A percentile compares a stretch with the other conserved stretches of the same genome.
phyloP scores from a whole-genome alignment of 164 flowering plant species.

The Magnolia sinica region DNA sequence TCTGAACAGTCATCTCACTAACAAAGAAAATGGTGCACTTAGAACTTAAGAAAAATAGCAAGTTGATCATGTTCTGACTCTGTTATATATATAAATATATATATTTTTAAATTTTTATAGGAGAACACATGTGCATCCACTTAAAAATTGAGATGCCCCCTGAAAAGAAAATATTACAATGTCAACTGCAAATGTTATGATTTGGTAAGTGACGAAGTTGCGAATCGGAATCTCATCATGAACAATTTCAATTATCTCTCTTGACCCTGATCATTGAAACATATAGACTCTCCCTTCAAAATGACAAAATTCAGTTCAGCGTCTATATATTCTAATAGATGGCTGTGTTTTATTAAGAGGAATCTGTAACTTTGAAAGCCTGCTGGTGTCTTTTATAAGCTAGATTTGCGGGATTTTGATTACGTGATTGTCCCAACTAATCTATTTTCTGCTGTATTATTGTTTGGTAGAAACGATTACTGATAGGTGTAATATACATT shows the following conservation, averaged over 20 bases:
- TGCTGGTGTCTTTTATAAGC: background rate
- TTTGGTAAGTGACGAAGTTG: background rate
- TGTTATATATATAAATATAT: background rate
- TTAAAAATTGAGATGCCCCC: background rate
- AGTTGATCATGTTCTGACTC: background rate
- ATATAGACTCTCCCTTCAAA: background rate
- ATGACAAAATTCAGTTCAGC: no score
- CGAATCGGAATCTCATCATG: background rate
- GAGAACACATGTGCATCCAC: background rate
- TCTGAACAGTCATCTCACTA: background rate
- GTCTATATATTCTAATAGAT: no score
- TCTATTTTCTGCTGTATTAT: background rate
- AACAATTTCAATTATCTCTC: background rate
- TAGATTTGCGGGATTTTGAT: background rate
- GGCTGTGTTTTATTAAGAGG: background rate
- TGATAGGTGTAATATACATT: no score
- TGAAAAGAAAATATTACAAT: background rate
- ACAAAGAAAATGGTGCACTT: background rate
- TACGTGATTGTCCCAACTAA: background rate
- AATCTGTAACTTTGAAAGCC: background rate
- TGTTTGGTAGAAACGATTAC: no score
- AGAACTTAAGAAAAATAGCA: background rate
- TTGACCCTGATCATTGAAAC: background rate
- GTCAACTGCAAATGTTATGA: background rate
- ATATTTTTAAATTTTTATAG: background rate